Evolutionary conservation across 768 basidiomycete genomes (phyloP).

Genomic region (Neoboletus brunneissimus): DNA sequence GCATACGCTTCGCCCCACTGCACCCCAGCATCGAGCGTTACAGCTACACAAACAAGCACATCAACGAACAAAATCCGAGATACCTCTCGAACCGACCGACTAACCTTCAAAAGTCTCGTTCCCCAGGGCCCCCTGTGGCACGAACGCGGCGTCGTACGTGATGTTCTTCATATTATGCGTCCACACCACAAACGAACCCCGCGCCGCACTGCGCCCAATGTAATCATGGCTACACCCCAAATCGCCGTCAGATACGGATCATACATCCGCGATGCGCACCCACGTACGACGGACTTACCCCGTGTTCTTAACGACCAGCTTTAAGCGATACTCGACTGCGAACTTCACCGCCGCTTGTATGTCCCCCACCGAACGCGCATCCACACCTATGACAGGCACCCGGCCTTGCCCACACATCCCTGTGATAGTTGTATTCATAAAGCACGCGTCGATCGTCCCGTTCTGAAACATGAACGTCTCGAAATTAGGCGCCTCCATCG

Average conservation of each 20-base stretch:
- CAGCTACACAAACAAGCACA: constrained; percentile 20
- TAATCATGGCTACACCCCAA: constrained; percentile 33
- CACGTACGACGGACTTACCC: constrained; percentile 9
- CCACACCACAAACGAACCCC: constrained; percentile 40
- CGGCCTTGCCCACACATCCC: constrained; percentile 18
- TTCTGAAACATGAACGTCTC: constrained; percentile 38
- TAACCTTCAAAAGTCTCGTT: constrained; percentile 3
- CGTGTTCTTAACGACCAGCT: constrained; percentile 25
- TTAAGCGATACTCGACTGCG: constrained; percentile 13
- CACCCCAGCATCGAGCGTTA: constrained; percentile 41
- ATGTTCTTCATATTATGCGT: constrained; percentile 41
- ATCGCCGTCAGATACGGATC: not conserved
- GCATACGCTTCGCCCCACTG: constrained; percentile 45
- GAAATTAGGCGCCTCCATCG: constrained; percentile 18
- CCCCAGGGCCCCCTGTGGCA: constrained; percentile 31
- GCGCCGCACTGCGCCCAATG: constrained; percentile 38
- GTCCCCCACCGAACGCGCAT: constrained; percentile 19
- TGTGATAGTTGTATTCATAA: constrained; percentile 31
- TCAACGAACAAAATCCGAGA: not conserved
- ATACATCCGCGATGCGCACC: not conserved
- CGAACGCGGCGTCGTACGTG: constrained; percentile 30
- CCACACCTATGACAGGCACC: constrained; percentile 22
- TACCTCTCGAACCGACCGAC: not conserved
- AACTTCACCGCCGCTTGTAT: constrained; percentile 23
- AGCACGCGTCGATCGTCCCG: constrained; percentile 42